Percentiles rank a stretch among this genome's conserved stretches.
Conservation (phyloP, 148 eudicot genomes). For the Cornus kousa region DNA sequence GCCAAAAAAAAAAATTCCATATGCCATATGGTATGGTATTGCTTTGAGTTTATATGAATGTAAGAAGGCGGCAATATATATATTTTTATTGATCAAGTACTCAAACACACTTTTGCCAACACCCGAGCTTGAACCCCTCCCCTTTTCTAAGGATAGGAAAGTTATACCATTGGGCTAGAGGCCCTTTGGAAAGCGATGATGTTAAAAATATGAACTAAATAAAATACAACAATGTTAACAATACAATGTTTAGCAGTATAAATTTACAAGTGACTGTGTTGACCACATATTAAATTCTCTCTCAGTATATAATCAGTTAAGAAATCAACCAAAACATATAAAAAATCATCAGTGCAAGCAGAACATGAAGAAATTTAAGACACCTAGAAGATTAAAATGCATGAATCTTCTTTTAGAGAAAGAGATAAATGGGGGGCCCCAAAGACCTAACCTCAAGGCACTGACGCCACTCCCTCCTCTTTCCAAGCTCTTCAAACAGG, state of each 20-base stretch:
- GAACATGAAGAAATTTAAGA: constrained; percentile 2
- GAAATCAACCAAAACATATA: not conserved
- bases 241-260: not conserved
- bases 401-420: not conserved
- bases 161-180: no score
- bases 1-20: not conserved
- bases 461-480: constrained; percentile 77
- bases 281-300: not conserved
- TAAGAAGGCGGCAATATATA: no score
- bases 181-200: not conserved
- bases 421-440: not conserved
- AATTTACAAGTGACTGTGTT: not conserved
- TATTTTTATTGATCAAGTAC: no score
- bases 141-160: no score
- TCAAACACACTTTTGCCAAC: no score
- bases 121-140: no score
- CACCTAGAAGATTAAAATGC: constrained; percentile 5
- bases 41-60: not conserved
- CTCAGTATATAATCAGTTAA: not conserved
- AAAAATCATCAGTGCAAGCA: not conserved
- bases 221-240: not conserved
- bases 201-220: not conserved
- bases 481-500: constrained; percentile 87
- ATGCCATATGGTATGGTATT: not conserved
- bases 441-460: constrained; percentile 78